Evolutionary conservation across 2,329 filamentous ascomycete genomes (phyloP).

Genomic region (Colletotrichum costaricense): DNA sequence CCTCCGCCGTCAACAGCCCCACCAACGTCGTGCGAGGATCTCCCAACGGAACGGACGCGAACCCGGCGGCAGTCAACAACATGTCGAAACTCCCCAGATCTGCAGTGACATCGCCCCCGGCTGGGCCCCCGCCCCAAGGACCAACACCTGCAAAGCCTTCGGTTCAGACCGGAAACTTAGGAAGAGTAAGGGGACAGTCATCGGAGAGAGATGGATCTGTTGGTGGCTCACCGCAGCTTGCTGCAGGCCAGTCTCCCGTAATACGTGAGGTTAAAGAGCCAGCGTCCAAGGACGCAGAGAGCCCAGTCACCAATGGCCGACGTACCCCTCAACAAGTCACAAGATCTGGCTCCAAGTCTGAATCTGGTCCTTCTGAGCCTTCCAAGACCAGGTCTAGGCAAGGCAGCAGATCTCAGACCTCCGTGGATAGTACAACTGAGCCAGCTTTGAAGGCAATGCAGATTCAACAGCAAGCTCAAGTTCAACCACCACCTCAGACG

Average conservation of each 20-base stretch:
- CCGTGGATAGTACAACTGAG: constrained; percentile 76
- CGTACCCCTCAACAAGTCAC: constrained; percentile 70
- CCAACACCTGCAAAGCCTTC: constrained; percentile 62
- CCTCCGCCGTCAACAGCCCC: constrained; percentile 47
- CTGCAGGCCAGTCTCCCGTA: constrained; percentile 53
- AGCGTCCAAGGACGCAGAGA: constrained; percentile 57
- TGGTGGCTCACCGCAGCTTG: constrained; percentile 49
- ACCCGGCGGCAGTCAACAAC: constrained; percentile 46
- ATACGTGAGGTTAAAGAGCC: constrained; percentile 48
- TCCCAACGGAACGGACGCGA: constrained; percentile 53
- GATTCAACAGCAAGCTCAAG: constrained; percentile 3
- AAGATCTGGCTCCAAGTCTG: constrained; percentile 50
- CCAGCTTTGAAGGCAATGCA: constrained; percentile 56
- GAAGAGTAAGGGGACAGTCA: constrained; percentile 61
- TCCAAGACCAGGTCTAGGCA: constrained; percentile 50
- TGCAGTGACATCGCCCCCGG: constrained; percentile 49
- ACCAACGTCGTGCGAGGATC: constrained; percentile 55
- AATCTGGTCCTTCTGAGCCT: constrained; percentile 44
- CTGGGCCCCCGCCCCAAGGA: constrained; percentile 64
- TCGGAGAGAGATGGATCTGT: constrained; percentile 54
- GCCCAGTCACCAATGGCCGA: constrained; percentile 67
- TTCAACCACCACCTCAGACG: constrained; percentile 30
- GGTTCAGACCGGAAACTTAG: constrained; percentile 52
- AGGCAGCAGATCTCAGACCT: constrained; percentile 69
- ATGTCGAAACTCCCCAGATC: constrained; percentile 54